phyloP scores from a whole-genome alignment of 1,139 yeast genomes.

The Candida gigantensis region DNA sequence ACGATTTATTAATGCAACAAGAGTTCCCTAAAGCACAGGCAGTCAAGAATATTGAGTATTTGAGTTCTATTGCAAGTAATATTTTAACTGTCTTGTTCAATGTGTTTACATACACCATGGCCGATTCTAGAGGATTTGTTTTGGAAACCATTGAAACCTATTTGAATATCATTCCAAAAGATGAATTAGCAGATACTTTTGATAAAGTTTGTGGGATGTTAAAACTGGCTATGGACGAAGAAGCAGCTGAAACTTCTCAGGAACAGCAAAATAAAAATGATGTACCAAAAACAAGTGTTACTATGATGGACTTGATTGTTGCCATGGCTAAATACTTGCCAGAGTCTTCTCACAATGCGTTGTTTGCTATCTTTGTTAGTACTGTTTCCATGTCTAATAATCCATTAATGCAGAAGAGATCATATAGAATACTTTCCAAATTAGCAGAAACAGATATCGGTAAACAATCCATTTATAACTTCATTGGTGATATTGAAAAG shows the following conservation, averaged over 20 bases:
- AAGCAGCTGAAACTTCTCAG: conserved; percentile 33
- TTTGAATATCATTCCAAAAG: conserved; percentile 66
- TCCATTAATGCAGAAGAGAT: conserved; percentile 81
- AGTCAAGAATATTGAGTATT: conserved; percentile 55
- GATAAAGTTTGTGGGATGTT: conserved; percentile 81
- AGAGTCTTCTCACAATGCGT: conserved; percentile 63
- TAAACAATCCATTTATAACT: conserved; percentile 47
- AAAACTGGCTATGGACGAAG: conserved; percentile 73
- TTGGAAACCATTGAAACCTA: conserved; percentile 84
- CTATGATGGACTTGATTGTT: conserved; percentile 89
- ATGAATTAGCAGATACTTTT: conserved; percentile 73
- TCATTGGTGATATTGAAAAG: conserved; percentile 58
- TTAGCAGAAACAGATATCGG: conserved; percentile 74
- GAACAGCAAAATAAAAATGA: conserved; percentile 21
- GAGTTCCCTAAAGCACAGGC: conserved; percentile 62
- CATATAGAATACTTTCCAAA: conserved; percentile 77
- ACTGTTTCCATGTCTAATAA: conserved; percentile 58
- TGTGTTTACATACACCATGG: conserved; percentile 82
- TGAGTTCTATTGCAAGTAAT: conserved; percentile 69
- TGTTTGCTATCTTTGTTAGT: conserved; percentile 73
- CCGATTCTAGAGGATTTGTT: conserved; percentile 81
- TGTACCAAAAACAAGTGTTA: conserved; percentile 62
- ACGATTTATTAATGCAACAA: conserved; percentile 59
- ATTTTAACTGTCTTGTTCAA: conserved; percentile 85
- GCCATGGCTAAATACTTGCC: conserved; percentile 87